Percentiles rank a stretch among this genome's conserved stretches.
These are phyloP conservation scores for Fusarium sp. DNA, from an alignment of 2,329 filamentous ascomycete genomes.

Conservation along the genomic window DNA sequence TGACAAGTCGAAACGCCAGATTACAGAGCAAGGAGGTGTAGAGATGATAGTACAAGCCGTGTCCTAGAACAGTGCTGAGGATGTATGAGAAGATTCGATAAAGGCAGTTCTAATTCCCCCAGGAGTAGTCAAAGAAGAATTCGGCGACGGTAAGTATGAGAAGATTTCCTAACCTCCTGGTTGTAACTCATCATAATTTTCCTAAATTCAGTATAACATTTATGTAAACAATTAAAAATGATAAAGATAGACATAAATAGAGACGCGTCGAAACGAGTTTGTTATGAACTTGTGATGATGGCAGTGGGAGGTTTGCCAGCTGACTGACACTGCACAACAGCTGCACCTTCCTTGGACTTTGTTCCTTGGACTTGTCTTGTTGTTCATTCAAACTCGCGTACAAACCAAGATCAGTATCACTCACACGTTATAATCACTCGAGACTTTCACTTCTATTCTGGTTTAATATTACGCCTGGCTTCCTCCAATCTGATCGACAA, in stretches of 20 bases:
- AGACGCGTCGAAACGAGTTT: slow-evolving; percentile 2
- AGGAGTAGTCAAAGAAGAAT: not conserved
- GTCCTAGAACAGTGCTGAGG: not conserved
- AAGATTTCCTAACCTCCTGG: no score
- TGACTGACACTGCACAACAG: slow-evolving; percentile 19
- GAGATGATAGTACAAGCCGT: not conserved
- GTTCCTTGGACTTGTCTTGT: no score
- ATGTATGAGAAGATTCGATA: not conserved
- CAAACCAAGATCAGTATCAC: no score
- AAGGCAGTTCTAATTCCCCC: not conserved
- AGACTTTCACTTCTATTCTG: not conserved
- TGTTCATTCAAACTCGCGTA: no score
- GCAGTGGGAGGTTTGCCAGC: slow-evolving; percentile 24
- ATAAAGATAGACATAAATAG: not conserved
- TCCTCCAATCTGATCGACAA: not conserved
- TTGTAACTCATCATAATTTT: no score
- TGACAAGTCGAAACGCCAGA: not conserved
- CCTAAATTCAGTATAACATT: no score
- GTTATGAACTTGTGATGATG: slow-evolving; percentile 9
- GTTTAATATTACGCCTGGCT: not conserved
- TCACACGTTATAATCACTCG: no score
- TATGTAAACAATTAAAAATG: not conserved
- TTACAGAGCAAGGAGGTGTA: not conserved
- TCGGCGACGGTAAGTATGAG: no score
- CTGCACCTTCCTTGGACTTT: not conserved